phyloP scores from a whole-genome alignment of 495 filamentous ascomycete species.

The Hyphodiscus hymeniophilus region DNA sequence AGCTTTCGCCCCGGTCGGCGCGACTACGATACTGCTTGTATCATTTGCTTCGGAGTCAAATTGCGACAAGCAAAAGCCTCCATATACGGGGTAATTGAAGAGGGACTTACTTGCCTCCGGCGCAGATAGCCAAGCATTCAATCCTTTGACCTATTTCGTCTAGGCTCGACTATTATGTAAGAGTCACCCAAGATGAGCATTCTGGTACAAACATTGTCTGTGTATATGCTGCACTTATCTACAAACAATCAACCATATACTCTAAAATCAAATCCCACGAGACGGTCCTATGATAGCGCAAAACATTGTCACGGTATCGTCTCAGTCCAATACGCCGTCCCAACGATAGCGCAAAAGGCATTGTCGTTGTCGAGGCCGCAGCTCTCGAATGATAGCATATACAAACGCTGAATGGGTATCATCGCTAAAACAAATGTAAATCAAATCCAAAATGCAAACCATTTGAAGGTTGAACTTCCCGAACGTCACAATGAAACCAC shows the following conservation, averaged over 20 bases:
- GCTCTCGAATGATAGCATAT: conserved; percentile 32
- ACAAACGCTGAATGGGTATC: conserved; percentile 53
- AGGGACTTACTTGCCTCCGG: too few relatives aligned
- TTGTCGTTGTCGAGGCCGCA: conserved; percentile 40
- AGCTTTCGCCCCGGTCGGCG: too few relatives aligned
- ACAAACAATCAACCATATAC: background rate
- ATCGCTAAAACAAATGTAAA: conserved; percentile 27
- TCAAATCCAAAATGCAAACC: conserved; percentile 6
- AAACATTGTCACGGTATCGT: conserved; percentile 22
- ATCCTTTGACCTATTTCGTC: too few relatives aligned
- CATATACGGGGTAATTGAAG: too few relatives aligned
- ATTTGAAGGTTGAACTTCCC: conserved; percentile 12
- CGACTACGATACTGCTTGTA: too few relatives aligned
- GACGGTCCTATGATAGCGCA: conserved; percentile 44
- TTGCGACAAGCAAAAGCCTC: too few relatives aligned
- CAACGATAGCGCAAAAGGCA: conserved; percentile 50
- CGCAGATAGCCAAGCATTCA: too few relatives aligned
- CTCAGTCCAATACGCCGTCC: conserved; percentile 39
- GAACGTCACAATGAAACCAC: conserved; percentile 2
- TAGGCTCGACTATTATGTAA: too few relatives aligned
- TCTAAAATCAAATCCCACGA: conserved; percentile 40
- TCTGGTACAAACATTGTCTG: too few relatives aligned
- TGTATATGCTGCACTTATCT: too few relatives aligned
- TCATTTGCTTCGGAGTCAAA: too few relatives aligned
- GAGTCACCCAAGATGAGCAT: too few relatives aligned